phyloP scores from a whole-genome alignment of 148 eudicot species.

The Vaccinium myrtillus region DNA sequence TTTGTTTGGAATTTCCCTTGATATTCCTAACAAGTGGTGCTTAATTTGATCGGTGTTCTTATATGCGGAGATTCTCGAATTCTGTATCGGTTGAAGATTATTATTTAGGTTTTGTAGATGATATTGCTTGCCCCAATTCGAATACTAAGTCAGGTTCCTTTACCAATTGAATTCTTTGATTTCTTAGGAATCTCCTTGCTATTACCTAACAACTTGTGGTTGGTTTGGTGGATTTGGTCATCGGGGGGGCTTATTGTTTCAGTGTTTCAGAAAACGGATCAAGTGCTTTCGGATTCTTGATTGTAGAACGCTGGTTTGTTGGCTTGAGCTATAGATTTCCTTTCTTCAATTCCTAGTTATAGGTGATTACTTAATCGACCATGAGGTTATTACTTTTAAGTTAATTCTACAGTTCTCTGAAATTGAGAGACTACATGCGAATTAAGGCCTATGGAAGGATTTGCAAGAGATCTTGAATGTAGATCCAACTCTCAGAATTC shows the following conservation, averaged over 20 bases:
- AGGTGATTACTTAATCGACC: background rate
- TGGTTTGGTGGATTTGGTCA: background rate
- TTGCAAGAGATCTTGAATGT: background rate
- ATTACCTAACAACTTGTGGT: background rate
- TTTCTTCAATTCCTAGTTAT: background rate
- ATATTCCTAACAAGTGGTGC: background rate
- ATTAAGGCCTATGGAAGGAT: background rate
- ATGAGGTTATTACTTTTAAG: background rate
- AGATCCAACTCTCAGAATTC: background rate
- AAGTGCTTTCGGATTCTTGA: background rate
- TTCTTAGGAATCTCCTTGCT: background rate
- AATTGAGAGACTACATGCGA: background rate
- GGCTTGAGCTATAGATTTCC: background rate
- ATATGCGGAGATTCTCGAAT: background rate
- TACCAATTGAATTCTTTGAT: background rate
- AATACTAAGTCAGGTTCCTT: background rate
- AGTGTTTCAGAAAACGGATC: background rate
- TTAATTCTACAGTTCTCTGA: background rate
- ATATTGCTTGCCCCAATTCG: background rate
- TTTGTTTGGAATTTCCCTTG: no score
- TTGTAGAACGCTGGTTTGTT: background rate
- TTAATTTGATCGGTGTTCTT: background rate
- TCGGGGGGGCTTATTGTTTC: background rate
- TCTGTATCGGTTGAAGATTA: background rate
- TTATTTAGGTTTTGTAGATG: background rate